Percentiles rank a stretch among this genome's conserved stretches.
These are phyloP conservation scores for Inonotus hispidus DNA, from an alignment of 1,284 basidiomycete species.

Conservation along the genomic window DNA sequence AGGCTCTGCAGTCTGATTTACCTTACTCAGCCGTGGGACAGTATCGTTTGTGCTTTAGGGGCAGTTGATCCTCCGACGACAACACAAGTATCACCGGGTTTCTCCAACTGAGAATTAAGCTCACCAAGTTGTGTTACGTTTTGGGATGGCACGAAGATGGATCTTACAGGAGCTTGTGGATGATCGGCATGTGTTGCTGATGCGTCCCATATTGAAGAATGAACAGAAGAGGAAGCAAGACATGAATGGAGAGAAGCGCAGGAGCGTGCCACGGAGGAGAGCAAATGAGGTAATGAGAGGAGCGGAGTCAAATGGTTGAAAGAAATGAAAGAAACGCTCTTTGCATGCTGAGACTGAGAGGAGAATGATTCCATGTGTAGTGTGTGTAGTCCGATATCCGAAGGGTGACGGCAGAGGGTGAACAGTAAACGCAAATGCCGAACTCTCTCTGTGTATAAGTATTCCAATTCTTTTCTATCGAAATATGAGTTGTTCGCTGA, in stretches of 20 bases:
- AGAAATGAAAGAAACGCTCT: slow-evolving; percentile 3
- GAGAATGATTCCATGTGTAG: neutral
- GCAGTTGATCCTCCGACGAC: neutral
- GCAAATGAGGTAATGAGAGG: neutral
- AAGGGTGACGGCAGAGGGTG: neutral
- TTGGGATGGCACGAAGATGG: neutral
- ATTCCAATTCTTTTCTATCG: neutral
- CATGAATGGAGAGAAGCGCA: neutral
- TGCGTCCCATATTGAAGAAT: neutral
- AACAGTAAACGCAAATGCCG: neutral
- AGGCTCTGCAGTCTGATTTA: slow-evolving; percentile 8
- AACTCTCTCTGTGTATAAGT: neutral
- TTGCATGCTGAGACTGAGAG: neutral
- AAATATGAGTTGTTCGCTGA: neutral
- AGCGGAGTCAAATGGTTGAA: neutral
- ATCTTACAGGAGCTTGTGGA: neutral
- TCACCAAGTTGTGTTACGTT: slow-evolving; percentile 2
- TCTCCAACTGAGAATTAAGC: slow-evolving; percentile 5
- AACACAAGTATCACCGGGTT: neutral
- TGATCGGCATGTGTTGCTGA: neutral
- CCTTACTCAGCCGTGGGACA: neutral
- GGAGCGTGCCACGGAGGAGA: slow-evolving; percentile 1
- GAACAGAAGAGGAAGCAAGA: neutral
- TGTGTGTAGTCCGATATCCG: neutral
- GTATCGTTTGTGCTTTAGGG: neutral